phyloP scores from a whole-genome alignment of 1,284 basidiomycete genomes.

The Earliella scabrosa region DNA sequence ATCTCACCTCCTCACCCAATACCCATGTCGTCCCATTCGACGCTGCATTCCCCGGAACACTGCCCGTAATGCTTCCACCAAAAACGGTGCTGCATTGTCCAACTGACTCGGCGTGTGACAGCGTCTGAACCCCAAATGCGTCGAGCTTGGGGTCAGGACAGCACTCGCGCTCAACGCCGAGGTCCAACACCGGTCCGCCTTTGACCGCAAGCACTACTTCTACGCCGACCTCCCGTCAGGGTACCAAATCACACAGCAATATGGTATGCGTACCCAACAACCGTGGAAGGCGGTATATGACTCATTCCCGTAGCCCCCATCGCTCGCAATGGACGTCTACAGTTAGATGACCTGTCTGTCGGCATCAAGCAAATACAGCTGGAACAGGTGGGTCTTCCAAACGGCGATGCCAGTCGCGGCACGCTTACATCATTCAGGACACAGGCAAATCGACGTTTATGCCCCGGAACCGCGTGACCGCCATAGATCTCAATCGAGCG shows the following conservation, averaged over 20 bases:
- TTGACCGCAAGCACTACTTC: conserved; percentile 99
- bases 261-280: conserved; percentile 55
- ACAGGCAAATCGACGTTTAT: conserved; percentile 90
- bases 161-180: conserved; percentile 81
- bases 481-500: conserved; percentile 91
- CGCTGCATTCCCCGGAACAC: conserved; percentile 90
- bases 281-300: neutral
- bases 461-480: conserved; percentile 55
- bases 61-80: conserved; percentile 67
- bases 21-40: conserved; percentile 85
- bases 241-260: conserved; percentile 98
- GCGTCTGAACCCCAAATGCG: conserved; percentile 81
- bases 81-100: neutral
- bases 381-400: conserved; percentile 75
- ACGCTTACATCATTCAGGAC: conserved; percentile 57
- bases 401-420: neutral
- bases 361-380: conserved; percentile 94
- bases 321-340: conserved; percentile 71
- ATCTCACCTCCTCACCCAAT: conserved; percentile 63
- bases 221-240: conserved; percentile 94
- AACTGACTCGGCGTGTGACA: conserved; percentile 34
- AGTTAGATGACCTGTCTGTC: conserved; percentile 56
- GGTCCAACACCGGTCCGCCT: conserved; percentile 78
- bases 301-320: conserved; percentile 64
- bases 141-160: conserved; percentile 82